A percentile compares a stretch with the other conserved stretches of the same genome.
phyloP scores from a whole-genome alignment of 2,329 filamentous ascomycete species.

The Pseudopithomyces chartarum region DNA sequence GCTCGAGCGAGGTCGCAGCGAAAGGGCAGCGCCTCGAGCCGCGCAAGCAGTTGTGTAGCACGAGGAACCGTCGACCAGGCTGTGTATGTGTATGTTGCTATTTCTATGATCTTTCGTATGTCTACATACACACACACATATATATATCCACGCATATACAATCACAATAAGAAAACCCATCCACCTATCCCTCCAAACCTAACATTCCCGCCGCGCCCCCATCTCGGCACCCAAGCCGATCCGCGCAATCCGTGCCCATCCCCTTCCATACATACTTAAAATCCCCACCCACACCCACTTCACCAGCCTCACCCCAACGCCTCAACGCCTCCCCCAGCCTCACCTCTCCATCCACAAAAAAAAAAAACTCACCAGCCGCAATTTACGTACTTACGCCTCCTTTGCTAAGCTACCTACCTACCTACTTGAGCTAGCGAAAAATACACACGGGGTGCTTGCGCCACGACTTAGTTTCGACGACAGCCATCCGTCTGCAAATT shows the following conservation, averaged over 20 bases:
- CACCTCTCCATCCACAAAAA: not conserved
- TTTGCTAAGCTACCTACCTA: too few relatives aligned
- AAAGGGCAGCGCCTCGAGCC: too few relatives aligned
- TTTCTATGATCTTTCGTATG: too few relatives aligned
- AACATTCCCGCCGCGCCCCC: not conserved
- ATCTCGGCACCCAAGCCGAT: conserved; percentile 1
- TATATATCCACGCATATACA: not conserved
- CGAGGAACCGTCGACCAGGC: not conserved
- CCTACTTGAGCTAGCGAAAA: too few relatives aligned
- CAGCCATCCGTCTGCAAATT: conserved; percentile 21
- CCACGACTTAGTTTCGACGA: conserved; percentile 17
- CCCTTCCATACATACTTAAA: not conserved
- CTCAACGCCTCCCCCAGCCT: not conserved
- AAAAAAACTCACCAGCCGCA: conserved; percentile 7
- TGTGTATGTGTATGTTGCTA: not conserved
- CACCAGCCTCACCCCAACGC: not conserved
- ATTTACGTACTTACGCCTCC: too few relatives aligned
- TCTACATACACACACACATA: too few relatives aligned
- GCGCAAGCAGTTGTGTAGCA: too few relatives aligned
- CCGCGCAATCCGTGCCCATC: not conserved
- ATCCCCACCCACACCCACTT: not conserved
- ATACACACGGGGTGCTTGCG: not conserved
- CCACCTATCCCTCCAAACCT: not conserved
- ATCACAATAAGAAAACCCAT: not conserved
- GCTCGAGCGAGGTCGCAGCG: not conserved